Evolutionary conservation across 345 rosid genomes (phyloP).

Genomic region (Angophora floribunda): DNA sequence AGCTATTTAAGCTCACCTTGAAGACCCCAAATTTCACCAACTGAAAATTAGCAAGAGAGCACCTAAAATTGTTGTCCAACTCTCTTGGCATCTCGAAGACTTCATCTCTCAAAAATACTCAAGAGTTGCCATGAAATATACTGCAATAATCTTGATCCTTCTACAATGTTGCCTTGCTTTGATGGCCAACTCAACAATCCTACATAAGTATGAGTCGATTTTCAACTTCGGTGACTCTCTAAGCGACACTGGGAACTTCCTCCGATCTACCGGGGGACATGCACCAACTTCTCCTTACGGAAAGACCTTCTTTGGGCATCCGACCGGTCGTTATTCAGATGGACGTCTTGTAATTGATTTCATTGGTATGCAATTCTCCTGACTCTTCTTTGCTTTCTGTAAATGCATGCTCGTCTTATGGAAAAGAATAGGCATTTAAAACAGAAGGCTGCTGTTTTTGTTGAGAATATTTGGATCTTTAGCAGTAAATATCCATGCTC

Average conservation of each 20-base stretch:
- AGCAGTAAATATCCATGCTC: neutral
- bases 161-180: neutral
- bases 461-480: neutral
- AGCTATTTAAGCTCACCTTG: neutral
- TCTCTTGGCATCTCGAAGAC: neutral
- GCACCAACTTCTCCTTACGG: slow-evolving; percentile 63
- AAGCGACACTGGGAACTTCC: slow-evolving; percentile 69
- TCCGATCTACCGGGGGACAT: slow-evolving; percentile 37
- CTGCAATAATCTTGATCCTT: neutral
- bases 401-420: neutral
- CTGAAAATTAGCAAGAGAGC: neutral
- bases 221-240: slow-evolving; percentile 79
- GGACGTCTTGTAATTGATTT: slow-evolving; percentile 76
- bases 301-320: slow-evolving; percentile 41
- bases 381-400: neutral
- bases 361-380: slow-evolving; percentile 20
- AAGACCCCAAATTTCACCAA: neutral
- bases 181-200: neutral
- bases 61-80: neutral
- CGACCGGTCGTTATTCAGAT: slow-evolving; percentile 65
- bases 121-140: neutral
- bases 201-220: slow-evolving; percentile 39
- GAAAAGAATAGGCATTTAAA: neutral
- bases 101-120: neutral
- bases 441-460: neutral